Conservation (phyloP, 176 grass and related monocot species). For the Urochloa ruziziensis region DNA sequence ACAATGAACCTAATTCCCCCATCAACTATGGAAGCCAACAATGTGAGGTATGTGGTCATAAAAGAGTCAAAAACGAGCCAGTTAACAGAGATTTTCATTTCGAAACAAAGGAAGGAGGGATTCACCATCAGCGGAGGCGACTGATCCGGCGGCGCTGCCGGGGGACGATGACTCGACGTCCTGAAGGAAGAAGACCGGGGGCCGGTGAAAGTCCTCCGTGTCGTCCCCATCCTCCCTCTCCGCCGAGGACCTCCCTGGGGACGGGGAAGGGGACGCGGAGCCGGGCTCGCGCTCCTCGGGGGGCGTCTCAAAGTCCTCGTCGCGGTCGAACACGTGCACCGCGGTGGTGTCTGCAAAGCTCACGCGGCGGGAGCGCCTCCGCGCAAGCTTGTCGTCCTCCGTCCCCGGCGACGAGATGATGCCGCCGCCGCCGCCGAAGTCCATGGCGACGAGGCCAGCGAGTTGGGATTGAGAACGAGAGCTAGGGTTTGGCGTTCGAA, state of each 20-base stretch:
- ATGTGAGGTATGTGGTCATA: background rate
- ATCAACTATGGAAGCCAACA: background rate
- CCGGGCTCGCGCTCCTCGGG: slow-evolving; percentile 39
- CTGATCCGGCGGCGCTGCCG: slow-evolving; percentile 64
- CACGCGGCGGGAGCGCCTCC: slow-evolving; percentile 78
- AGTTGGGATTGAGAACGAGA: background rate
- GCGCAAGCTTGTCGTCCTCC: slow-evolving; percentile 64
- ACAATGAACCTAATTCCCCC: background rate
- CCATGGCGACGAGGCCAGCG: slow-evolving; percentile 29
- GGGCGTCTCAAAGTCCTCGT: slow-evolving; percentile 73
- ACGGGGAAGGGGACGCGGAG: slow-evolving; percentile 1
- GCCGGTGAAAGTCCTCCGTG: slow-evolving; percentile 36
- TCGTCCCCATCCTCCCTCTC: slow-evolving; percentile 37
- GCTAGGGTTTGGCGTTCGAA: slow-evolving; percentile 53
- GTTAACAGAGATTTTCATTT: background rate
- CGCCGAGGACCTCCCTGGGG: slow-evolving; percentile 7
- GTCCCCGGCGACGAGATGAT: slow-evolving; percentile 38
- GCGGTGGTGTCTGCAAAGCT: slow-evolving; percentile 95
- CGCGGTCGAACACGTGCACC: slow-evolving; percentile 87
- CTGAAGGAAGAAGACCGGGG: slow-evolving; percentile 38
- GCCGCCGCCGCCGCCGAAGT: slow-evolving; percentile 10
- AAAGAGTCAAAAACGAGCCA: background rate
- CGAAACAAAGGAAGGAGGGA: background rate
- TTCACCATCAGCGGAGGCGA: slow-evolving; percentile 72
- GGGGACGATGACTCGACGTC: slow-evolving; percentile 69